Conservation (phyloP, 2,329 filamentous ascomycete species). For the Aaosphaeria pasadenensis region DNA sequence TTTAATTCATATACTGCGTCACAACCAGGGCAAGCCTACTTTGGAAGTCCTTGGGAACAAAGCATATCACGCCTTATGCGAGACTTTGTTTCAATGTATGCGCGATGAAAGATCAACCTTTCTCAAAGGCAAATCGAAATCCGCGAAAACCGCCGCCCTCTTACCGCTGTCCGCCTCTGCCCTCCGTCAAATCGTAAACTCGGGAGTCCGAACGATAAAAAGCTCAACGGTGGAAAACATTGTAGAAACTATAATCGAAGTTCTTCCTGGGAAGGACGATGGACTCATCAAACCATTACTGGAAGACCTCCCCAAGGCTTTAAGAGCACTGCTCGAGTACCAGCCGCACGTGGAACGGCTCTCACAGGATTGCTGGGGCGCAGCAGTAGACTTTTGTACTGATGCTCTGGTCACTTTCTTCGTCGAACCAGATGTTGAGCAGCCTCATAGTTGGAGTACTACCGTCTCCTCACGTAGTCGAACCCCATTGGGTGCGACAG, state of each 20-base stretch:
- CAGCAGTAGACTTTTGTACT: slow-evolving; percentile 68
- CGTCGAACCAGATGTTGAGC: slow-evolving; percentile 15
- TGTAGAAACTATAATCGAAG: slow-evolving; percentile 77
- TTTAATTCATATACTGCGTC: slow-evolving; percentile 55
- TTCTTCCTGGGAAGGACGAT: slow-evolving; percentile 57
- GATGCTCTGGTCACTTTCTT: slow-evolving; percentile 50
- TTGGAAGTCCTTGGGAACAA: slow-evolving; percentile 63
- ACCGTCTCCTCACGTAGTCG: slow-evolving; percentile 22
- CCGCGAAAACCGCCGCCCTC: slow-evolving; percentile 40
- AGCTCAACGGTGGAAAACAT: slow-evolving; percentile 75
- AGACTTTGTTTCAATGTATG: slow-evolving; percentile 71
- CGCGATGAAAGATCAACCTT: slow-evolving; percentile 66
- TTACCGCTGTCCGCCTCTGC: slow-evolving; percentile 69
- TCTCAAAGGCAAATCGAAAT: slow-evolving; percentile 48
- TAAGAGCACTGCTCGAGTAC: slow-evolving; percentile 68
- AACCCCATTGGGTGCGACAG: slow-evolving; percentile 29
- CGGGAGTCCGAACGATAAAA: slow-evolving; percentile 66
- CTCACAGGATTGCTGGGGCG: slow-evolving; percentile 64
- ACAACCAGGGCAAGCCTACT: slow-evolving; percentile 46
- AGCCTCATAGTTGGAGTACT: slow-evolving; percentile 28
- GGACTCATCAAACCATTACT: slow-evolving; percentile 66
- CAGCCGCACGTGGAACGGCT: slow-evolving; percentile 80
- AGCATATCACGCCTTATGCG: slow-evolving; percentile 77
- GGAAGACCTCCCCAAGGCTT: slow-evolving; percentile 73
- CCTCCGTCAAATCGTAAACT: slow-evolving; percentile 68